Evolutionary conservation across 73 alveolate species (phyloP), one percentile per base, ranked within the genome.

Genomic region (Diophrys appendiculata): DNA sequence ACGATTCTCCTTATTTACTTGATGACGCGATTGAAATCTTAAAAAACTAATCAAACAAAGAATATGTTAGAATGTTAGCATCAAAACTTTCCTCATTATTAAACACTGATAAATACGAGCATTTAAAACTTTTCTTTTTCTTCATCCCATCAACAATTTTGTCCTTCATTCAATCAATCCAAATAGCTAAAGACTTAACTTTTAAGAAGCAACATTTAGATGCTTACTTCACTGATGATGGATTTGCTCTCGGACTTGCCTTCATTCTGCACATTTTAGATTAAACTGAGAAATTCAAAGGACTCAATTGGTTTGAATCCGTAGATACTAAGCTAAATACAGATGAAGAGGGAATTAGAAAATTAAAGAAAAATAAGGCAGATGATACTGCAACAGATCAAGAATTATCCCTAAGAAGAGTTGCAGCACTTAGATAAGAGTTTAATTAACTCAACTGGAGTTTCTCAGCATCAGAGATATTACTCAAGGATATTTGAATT

Each of bases 211-310:
- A 95, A 81, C 92, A 89, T 65, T 75, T 54, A 2, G 96, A 88
- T 69, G 98, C 94, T 13, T 90, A 77, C 76, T 91, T 93, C 24
- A 81, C 92, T 74, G 99, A 97, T 89, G 99, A 97, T 95, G 99
- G 99, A 22, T 97, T 97, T 83, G 94, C 94, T 68, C 78, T 97
- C 1, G 99, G 99, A 1, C 76, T 97, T 33, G 96, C 98, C 60
- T 97, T 90, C 86, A 79, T 97, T 65, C 90, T 97, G 76, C 95
- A 93, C 69, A 76, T 97, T n/a, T 85, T 92, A 33, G 90, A 88
- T 33, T 92, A 93, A 73, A 95, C 88, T 67, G 91, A 92, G 80
- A 82, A 82, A 52, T 97, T 96, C 82, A 97, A 92, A 52, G 80
- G 96, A 13, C 81, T 97, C 24, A 96, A 97, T 86, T 97, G 99